A percentile compares a stretch with the other conserved stretches of the same genome.
Evolutionary conservation across 2,329 filamentous ascomycete species (phyloP).

Genomic region (Westerdykella aurantiaca): DNA sequence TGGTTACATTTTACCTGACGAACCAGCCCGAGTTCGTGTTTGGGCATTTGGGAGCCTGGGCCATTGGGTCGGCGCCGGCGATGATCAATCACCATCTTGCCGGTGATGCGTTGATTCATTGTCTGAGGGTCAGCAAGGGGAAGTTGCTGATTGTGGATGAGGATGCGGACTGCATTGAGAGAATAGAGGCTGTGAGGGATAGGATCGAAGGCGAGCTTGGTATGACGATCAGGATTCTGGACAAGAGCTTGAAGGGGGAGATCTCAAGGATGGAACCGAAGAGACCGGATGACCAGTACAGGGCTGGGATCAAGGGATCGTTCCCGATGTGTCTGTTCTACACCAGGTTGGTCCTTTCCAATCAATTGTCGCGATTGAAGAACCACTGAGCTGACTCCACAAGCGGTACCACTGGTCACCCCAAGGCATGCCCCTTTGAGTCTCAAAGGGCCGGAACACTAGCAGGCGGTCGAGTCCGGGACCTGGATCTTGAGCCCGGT

Average conservation of each 20-base stretch:
- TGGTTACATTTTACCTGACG: constrained; percentile 61
- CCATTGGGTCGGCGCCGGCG: constrained; percentile 62
- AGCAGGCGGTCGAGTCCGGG: constrained; percentile 32
- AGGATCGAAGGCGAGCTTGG: constrained; percentile 52
- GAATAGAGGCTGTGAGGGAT: constrained; percentile 50
- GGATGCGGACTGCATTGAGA: constrained; percentile 46
- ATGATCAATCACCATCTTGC: constrained; percentile 66
- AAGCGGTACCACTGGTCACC: constrained; percentile 68
- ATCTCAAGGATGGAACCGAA: constrained; percentile 46
- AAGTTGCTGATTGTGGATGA: constrained; percentile 45
- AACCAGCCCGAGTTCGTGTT: constrained; percentile 65
- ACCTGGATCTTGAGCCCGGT: constrained; percentile 35
- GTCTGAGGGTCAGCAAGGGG: constrained; percentile 53
- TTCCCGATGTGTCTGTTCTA: constrained; percentile 63
- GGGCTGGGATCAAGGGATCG: constrained; percentile 46
- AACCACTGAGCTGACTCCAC: constrained; percentile 7
- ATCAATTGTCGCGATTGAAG: neutral
- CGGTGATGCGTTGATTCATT: constrained; percentile 60
- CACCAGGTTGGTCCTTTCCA: constrained; percentile 47
- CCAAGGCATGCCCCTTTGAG: constrained; percentile 63
- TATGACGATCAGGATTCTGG: constrained; percentile 53
- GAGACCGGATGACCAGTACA: constrained; percentile 52
- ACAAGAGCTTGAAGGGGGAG: constrained; percentile 43
- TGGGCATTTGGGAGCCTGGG: constrained; percentile 58
- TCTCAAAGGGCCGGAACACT: constrained; percentile 43